Conservation (phyloP, 176 grass and related monocot genomes). For the Hyparrhenia diplandra region DNA sequence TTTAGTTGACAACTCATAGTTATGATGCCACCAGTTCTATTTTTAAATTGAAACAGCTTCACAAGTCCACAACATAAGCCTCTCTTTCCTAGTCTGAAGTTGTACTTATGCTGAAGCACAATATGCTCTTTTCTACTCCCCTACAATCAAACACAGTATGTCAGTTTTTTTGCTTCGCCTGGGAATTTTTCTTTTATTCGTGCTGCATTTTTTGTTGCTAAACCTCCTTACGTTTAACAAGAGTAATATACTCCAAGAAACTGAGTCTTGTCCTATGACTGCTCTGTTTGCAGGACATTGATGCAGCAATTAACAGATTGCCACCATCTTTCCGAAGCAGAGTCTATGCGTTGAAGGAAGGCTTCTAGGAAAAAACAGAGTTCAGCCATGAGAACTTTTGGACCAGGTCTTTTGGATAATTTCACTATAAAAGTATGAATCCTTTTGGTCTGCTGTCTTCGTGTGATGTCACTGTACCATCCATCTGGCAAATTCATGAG, state of each 20-base stretch:
- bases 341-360: slow-evolving; percentile 65
- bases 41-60: background rate
- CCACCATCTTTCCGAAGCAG: slow-evolving; percentile 49
- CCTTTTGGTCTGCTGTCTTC: background rate
- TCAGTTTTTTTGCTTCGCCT: background rate
- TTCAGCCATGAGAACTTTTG: background rate
- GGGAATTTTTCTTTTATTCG: background rate
- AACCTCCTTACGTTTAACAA: too few species aligned
- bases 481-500: background rate
- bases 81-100: background rate
- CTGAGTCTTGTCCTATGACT: slow-evolving; percentile 1
- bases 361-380: slow-evolving; percentile 18
- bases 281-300: slow-evolving; percentile 62
- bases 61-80: too few species aligned
- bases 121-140: background rate
- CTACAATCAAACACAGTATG: background rate
- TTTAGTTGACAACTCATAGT: background rate
- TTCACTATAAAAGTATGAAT: background rate
- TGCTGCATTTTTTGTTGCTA: too few species aligned
- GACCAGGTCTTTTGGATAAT: background rate
- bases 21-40: background rate
- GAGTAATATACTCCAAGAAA: too few species aligned
- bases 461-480: background rate
- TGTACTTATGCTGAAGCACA: background rate
- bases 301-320: slow-evolving; percentile 53